Evolutionary conservation across 495 filamentous ascomycete genomes (phyloP), one percentile per base, ranked within the genome.

Genomic region (Lentithecium fluviatile): DNA sequence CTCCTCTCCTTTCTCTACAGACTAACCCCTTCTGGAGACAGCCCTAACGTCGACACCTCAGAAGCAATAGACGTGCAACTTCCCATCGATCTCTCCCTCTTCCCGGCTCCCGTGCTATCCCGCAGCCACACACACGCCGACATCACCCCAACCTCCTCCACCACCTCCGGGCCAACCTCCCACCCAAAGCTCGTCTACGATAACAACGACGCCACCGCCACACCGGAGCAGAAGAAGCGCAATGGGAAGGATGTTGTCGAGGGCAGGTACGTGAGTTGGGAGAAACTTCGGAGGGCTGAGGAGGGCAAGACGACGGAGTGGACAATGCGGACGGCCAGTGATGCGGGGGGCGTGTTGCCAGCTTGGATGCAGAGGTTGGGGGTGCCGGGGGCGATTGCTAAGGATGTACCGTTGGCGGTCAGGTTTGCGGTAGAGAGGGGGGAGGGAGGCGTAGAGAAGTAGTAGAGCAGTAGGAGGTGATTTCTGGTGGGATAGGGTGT

Each of bases 371-470:
- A 90, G 77, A 81, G 85, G 61, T 69, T 82, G 49, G 85, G 82
- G 13, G 80, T 89, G 25, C 83, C 85, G 1, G 78, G 77, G 11
- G 80, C 82, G 38, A 81, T 92, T 54, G 82, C 83, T 26, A 86
- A 86, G 62, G 88, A 91, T 75, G 88, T 91, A 20, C 81, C 83
- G 5, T 71, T 86, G 56, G 90, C 89, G 67, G 66, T 89, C 50
- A 45, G 52, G 26, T 60, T 50, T 34, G n/a, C 43, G 29, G n/a
- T 17, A 25, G 21, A 58, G 3, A 26, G 43, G 40, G 3, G n/a
- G 12, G 45, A 24, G 12, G 24, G 43, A 11, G 17, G 36, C 17
- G 10, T n/a, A 4, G 29, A 32, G 29, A 10, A 10, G 29, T n/a
- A n/a, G n/a, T n/a, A n/a, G n/a, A n/a, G n/a, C n/a, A n/a, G n/a